phyloP scores from a whole-genome alignment of 2,329 filamentous ascomycete genomes.

The Neonectria magnoliae region DNA sequence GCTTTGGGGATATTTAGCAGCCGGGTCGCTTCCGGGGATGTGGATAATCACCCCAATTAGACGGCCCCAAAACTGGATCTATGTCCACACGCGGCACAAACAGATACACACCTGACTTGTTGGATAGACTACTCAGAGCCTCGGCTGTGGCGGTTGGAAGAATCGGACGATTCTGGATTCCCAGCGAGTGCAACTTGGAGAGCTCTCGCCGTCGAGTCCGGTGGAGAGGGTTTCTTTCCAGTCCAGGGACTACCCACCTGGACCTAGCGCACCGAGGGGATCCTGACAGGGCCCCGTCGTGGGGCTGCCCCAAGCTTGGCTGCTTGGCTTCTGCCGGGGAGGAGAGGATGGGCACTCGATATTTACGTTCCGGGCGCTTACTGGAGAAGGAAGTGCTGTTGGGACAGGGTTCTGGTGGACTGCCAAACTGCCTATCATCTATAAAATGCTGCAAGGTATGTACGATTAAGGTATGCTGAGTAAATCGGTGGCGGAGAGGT shows the following conservation, averaged over 20 bases:
- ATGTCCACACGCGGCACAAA: not conserved
- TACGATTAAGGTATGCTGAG: not conserved
- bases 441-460: not conserved
- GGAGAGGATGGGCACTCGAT: not conserved
- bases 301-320: not conserved
- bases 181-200: not conserved
- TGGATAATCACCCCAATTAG: not conserved
- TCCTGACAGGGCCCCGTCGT: not conserved
- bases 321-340: not conserved
- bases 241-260: not conserved
- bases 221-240: not conserved
- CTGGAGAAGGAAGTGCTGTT: not conserved
- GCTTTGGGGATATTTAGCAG: not conserved
- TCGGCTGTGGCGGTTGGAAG: conserved; percentile 5
- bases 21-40: not conserved
- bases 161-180: not conserved
- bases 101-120: not conserved
- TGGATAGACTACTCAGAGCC: not conserved
- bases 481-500: not conserved
- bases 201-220: not conserved
- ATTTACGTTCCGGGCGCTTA: not conserved
- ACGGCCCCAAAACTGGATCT: conserved; percentile 1
- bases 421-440: not conserved
- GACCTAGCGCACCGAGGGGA: conserved; percentile 1
- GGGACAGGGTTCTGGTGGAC: not conserved